Conservation (phyloP, 306 rosid species). For the Abrus pulchellus region DNA sequence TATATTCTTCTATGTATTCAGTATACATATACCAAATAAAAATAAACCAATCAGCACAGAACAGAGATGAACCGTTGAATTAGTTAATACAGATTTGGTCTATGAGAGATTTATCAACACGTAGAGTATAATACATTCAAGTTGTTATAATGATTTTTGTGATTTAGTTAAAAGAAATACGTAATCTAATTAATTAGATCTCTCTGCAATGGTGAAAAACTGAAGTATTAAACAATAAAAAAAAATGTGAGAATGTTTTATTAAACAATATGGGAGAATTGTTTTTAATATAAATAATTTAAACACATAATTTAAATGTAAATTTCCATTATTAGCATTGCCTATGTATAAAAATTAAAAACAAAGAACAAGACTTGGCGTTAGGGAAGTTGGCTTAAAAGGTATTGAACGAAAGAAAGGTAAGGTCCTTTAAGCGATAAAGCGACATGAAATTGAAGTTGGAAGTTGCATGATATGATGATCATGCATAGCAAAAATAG, state of each 20-base stretch:
- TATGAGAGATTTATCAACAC: not conserved
- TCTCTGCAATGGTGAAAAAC: too few species aligned
- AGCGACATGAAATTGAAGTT: not conserved
- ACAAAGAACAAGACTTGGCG: not conserved
- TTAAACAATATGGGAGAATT: too few species aligned
- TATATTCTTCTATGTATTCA: not conserved
- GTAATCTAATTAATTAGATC: too few species aligned
- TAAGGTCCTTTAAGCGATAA: not conserved
- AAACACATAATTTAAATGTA: not conserved
- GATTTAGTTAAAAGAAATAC: too few species aligned
- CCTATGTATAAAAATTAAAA: not conserved
- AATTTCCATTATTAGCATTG: not conserved
- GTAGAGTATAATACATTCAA: not conserved
- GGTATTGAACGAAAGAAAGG: not conserved
- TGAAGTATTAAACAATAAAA: not conserved
- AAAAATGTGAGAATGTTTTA: too few species aligned
- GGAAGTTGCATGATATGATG: slow-evolving; percentile 29
- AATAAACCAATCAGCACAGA: not conserved
- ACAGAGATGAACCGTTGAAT: not conserved
- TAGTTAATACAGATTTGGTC: slow-evolving; percentile 3
- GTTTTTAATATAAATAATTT: too few species aligned
- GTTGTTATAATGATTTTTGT: not conserved
- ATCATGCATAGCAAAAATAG: slow-evolving; percentile 17
- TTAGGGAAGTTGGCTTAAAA: not conserved
- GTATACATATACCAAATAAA: not conserved